Percentiles rank a stretch among this genome's conserved stretches.
These are phyloP conservation scores for Sanghuangporus baumii DNA, from an alignment of 1,284 basidiomycete genomes.

Conservation along the genomic window DNA sequence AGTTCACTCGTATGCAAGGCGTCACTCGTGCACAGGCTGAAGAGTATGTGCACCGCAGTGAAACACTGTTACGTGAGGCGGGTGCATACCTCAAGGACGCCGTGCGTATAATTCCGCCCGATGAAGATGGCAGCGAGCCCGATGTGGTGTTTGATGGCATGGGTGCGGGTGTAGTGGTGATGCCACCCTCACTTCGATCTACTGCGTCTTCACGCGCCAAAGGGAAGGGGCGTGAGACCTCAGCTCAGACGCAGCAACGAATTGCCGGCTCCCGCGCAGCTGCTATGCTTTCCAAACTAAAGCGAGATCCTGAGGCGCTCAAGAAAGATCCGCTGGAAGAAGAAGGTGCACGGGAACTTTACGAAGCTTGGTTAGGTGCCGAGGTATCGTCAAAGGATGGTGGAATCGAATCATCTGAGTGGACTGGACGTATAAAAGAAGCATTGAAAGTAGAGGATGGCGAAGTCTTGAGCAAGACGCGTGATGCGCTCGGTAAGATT, in stretches of 20 bases:
- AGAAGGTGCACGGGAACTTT: conserved; percentile 49
- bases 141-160: conserved; percentile 68
- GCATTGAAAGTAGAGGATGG: conserved; percentile 50
- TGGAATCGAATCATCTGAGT: conserved; percentile 47
- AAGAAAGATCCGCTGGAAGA: conserved; percentile 72
- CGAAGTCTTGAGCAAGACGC: conserved; percentile 49
- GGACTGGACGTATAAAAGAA: conserved; percentile 46
- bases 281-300: conserved; percentile 67
- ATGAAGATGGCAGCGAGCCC: conserved; percentile 34
- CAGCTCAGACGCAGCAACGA: conserved; percentile 38
- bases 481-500: conserved; percentile 56
- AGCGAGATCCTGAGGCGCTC: conserved; percentile 71
- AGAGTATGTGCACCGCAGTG: conserved; percentile 78
- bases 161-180: conserved; percentile 70
- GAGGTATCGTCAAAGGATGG: conserved; percentile 48
- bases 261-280: conserved; percentile 73
- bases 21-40: conserved; percentile 73
- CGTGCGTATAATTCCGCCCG: conserved; percentile 85
- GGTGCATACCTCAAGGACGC: conserved; percentile 76
- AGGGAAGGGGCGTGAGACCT: conserved; percentile 39
- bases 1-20: conserved; percentile 70
- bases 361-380: conserved; percentile 52
- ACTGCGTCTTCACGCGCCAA: conserved; percentile 28
- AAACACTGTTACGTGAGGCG: conserved; percentile 68
- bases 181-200: conserved; percentile 37